These are phyloP conservation scores for Crithidia brevicula DNA, from an alignment of 208 protist genomes.

Conservation along the genomic window DNA sequence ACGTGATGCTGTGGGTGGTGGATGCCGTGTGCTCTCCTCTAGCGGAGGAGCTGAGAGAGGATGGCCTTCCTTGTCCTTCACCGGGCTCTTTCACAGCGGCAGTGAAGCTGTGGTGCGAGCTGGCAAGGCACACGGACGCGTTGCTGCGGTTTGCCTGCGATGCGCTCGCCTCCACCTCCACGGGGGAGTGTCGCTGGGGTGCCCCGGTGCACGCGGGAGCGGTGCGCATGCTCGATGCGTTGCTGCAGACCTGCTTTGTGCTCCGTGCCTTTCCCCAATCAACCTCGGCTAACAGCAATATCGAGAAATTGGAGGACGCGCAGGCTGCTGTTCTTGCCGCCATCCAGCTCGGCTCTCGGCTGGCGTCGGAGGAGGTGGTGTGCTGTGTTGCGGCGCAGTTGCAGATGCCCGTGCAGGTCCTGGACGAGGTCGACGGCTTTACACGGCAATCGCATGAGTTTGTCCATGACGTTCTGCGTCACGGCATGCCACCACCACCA, in stretches of 20 bases:
- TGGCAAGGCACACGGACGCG: neutral
- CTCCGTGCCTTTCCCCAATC: neutral
- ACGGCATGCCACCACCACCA: constrained; percentile 11
- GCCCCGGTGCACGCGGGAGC: neutral
- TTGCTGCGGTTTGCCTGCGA: neutral
- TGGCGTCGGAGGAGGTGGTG: constrained; percentile 3
- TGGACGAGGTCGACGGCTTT: constrained; percentile 10
- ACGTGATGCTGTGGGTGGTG: constrained; percentile 11
- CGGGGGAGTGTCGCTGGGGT: constrained; percentile 2
- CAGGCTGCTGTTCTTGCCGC: neutral
- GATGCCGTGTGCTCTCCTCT: constrained; percentile 10
- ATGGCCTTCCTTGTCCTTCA: neutral
- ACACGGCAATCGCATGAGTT: constrained; percentile 6
- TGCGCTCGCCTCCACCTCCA: neutral
- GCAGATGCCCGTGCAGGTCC: constrained; percentile 11
- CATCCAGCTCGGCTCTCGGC: neutral
- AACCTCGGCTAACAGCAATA: neutral
- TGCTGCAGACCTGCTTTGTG: constrained; percentile 4
- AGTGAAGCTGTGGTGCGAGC: neutral
- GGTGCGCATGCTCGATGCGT: constrained; percentile 6
- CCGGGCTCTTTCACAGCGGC: neutral
- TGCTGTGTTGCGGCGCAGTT: constrained; percentile 6
- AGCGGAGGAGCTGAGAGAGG: neutral
- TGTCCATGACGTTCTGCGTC: constrained; percentile 16
- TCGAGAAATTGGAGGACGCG: neutral